Percentiles rank a stretch among this genome's conserved stretches.
These are phyloP conservation scores for Rhododendron mucronatum DNA, from an alignment of 148 eudicot genomes.

Conservation along the genomic window DNA sequence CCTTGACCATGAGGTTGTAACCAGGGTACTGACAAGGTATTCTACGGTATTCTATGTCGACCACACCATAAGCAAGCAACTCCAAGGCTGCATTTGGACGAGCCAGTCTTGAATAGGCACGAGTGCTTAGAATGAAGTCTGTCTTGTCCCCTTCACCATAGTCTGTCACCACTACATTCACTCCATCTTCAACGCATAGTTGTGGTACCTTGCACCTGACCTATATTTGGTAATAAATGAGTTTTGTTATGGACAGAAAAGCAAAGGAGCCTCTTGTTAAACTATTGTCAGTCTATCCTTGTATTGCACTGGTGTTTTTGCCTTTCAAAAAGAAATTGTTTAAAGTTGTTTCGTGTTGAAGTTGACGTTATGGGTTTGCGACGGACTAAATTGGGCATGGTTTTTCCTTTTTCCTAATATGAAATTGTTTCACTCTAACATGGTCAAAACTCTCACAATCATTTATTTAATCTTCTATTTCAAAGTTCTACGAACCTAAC, in stretches of 20 bases:
- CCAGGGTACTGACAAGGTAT: slow-evolving; percentile 48
- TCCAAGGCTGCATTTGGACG: slow-evolving; percentile 28
- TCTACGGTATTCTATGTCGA: slow-evolving; percentile 49
- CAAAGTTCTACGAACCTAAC: no score
- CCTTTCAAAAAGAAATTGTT: no score
- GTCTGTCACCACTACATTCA: slow-evolving; percentile 57
- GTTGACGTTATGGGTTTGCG: no score
- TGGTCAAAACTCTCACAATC: no score
- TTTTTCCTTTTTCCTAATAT: no score
- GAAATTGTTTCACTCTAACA: no score
- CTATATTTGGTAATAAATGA: slow-evolving; percentile 14
- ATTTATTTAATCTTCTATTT: no score
- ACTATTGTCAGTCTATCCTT: not conserved
- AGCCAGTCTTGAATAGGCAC: slow-evolving; percentile 49
- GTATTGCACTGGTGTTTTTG: no score
- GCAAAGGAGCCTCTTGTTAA: not conserved
- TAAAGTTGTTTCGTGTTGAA: no score
- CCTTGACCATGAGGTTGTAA: slow-evolving; percentile 39
- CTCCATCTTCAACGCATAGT: slow-evolving; percentile 61
- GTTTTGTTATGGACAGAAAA: not conserved
- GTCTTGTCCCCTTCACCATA: slow-evolving; percentile 46
- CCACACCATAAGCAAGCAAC: slow-evolving; percentile 43
- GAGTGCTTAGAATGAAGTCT: slow-evolving; percentile 51
- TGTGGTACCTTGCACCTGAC: slow-evolving; percentile 53
- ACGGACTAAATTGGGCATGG: no score